Evolutionary conservation across 208 protist genomes (phyloP), one percentile per base, ranked within the genome.

Genomic region (Leishmania arabica): DNA sequence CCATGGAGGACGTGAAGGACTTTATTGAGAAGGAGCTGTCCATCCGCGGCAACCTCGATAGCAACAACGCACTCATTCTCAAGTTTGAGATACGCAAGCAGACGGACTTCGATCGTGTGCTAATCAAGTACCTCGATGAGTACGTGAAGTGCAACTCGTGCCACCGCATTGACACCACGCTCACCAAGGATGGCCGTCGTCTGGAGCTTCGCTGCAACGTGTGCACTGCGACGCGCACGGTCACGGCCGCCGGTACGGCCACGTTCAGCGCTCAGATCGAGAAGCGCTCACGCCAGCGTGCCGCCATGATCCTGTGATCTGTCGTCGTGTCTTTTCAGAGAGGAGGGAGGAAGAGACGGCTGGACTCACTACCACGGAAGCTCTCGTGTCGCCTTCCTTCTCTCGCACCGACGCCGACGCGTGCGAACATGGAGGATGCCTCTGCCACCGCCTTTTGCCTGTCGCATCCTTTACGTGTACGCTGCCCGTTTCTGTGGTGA

Each of bases 71-170:
- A 1, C 91, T 98, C 68, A 97, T 97, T 79, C 86, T 98, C 56
- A 96, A 96, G 86, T 96, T 91, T 56, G 87, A 98, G 77, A 96
- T 95, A 71, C 93, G 95, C 51, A 95, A 91, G 74, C 77, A 93
- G 45, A 96, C 90, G 0, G 91, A 92, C 71, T 95, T 97, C 72
- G 94, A 97, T 84, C 86, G 87, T 9, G 84, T 95, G 40, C 75
- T 98, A 19, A 91, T 89, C 58, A 96, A 95, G 82, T 98, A 98
- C 78, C 81, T 98, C 15, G 91, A 95, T 64, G 91, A 96, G 81
- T 98, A 93, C 82, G 96, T 98, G 40, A 96, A 95, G 88, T 98
- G 96, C 79, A 92, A 95, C 77, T 90, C 94, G 68, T 98, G 96
- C 84, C 88, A 95, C 66, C 90, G 89, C 70, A 94, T 96, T 60